These are phyloP conservation scores for Pythium aquatile DNA, from an alignment of 352 stramenopile species.

Conservation along the genomic window DNA sequence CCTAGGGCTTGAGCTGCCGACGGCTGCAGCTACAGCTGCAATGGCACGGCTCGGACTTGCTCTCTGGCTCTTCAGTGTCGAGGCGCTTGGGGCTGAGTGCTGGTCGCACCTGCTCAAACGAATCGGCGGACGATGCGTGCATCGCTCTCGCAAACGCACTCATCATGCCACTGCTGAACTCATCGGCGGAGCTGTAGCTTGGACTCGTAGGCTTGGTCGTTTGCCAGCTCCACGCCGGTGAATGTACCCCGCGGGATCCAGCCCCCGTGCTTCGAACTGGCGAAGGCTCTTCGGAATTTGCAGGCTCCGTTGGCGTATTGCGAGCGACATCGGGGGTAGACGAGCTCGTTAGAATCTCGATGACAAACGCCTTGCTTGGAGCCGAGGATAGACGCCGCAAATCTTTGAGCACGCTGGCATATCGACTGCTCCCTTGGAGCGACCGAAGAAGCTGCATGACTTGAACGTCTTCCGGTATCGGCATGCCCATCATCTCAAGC, in stretches of 20 bases:
- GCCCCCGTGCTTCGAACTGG: neutral
- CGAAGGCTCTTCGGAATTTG: neutral
- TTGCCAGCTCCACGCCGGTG: constrained; percentile 1
- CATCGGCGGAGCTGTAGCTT: neutral
- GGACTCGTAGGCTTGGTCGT: neutral
- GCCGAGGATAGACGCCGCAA: neutral
- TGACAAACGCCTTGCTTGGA: neutral
- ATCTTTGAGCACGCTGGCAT: neutral
- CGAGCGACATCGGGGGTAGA: neutral
- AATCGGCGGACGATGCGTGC: neutral
- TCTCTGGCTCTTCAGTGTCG: neutral
- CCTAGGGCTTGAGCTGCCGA: constrained; percentile 3
- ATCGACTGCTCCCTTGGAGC: constrained; percentile 13
- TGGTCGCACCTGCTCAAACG: constrained; percentile 3
- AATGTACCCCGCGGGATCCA: neutral
- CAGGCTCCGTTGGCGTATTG: neutral
- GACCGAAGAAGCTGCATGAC: constrained; percentile 19
- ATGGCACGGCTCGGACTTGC: neutral
- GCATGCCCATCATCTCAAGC: constrained; percentile 21
- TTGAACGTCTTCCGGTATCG: constrained; percentile 19
- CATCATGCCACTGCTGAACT: constrained; percentile 4
- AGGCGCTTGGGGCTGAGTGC: neutral
- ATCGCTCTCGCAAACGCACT: constrained; percentile 2
- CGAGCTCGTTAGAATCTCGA: constrained; percentile 10
- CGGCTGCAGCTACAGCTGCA: constrained; percentile 1